phyloP scores from a whole-genome alignment of 2,329 filamentous ascomycete species.

The Hortaea werneckii region DNA sequence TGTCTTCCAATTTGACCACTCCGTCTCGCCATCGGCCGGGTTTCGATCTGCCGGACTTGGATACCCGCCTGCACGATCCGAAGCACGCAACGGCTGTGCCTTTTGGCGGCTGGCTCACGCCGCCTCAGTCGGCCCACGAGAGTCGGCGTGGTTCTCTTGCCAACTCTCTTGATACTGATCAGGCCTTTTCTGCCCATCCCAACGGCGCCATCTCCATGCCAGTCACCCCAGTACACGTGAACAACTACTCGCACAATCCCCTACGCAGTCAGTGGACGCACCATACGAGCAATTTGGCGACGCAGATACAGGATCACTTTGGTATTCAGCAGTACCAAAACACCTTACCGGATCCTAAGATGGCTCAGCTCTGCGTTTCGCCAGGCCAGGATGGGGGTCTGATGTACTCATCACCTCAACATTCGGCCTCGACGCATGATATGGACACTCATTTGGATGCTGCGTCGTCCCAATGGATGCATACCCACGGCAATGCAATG shows the following conservation, averaged over 20 bases:
- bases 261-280: background rate
- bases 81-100: constrained; percentile 6
- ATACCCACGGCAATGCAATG: background rate
- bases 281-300: background rate
- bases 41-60: constrained; percentile 15
- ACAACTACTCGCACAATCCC: background rate
- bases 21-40: constrained; percentile 15
- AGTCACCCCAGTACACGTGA: constrained; percentile 12
- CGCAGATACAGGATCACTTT: background rate
- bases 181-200: constrained; percentile 13
- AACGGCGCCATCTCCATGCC: constrained; percentile 15
- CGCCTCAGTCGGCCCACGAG: constrained; percentile 19
- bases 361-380: background rate
- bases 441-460: background rate
- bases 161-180: constrained; percentile 13
- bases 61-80: constrained; percentile 12
- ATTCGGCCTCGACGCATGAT: background rate
- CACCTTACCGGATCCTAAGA: background rate
- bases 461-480: background rate
- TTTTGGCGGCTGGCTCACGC: constrained; percentile 17
- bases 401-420: background rate
- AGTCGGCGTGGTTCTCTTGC: constrained; percentile 18
- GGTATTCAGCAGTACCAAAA: background rate
- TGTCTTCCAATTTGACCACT: constrained; percentile 16
- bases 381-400: background rate